Conservation (phyloP, 352 stramenopile genomes). For the Globisporangium paddicum region DNA sequence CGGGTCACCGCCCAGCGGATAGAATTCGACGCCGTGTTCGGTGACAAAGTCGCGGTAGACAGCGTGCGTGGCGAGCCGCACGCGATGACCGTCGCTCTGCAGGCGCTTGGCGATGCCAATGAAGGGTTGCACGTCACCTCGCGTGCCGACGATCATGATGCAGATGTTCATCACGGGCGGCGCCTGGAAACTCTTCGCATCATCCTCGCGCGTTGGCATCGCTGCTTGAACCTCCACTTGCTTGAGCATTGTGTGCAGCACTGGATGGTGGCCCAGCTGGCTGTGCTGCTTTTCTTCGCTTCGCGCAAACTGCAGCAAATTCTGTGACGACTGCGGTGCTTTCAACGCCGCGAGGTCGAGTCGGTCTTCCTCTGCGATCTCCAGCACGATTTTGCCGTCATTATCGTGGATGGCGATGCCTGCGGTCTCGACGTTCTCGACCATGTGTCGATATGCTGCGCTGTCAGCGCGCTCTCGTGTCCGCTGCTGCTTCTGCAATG, state of each 20-base stretch:
- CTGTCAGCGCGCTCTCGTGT: not conserved
- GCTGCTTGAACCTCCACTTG: not conserved
- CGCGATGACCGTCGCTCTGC: constrained; percentile 81
- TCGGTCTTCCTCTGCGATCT: constrained; percentile 12
- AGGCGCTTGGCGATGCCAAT: constrained; percentile 84
- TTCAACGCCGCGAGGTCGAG: constrained; percentile 9
- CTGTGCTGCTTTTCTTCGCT: not conserved
- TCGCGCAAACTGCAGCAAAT: not conserved
- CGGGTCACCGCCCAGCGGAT: too few species aligned
- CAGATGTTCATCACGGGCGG: constrained; percentile 58
- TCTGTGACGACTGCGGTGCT: constrained; percentile 1
- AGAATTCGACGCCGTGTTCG: constrained; percentile 40
- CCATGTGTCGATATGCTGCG: constrained; percentile 3
- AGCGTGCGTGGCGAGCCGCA: constrained; percentile 88
- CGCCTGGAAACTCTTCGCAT: constrained; percentile 11
- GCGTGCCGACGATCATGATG: constrained; percentile 90
- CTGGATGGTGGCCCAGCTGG: not conserved
- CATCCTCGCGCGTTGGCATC: not conserved
- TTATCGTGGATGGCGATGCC: constrained; percentile 9
- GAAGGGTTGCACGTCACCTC: constrained; percentile 86
- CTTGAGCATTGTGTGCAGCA: not conserved
- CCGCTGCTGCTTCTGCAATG: not conserved
- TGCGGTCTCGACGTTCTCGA: constrained; percentile 5
- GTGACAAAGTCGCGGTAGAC: constrained; percentile 86
- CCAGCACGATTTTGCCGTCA: constrained; percentile 9